Conservation (phyloP, 768 basidiomycete genomes). For the Heimioporus sp. region DNA sequence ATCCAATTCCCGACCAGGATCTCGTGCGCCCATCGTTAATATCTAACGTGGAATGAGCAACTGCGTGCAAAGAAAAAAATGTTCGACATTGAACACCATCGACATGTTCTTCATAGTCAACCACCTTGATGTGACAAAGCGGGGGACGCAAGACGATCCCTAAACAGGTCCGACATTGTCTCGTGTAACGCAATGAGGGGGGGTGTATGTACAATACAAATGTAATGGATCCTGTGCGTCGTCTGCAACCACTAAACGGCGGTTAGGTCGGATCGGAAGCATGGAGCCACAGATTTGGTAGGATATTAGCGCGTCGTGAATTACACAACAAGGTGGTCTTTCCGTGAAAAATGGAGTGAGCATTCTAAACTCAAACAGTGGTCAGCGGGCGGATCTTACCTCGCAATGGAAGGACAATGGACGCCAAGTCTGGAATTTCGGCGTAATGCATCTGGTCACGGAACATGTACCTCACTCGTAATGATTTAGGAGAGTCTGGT, state of each 20-base stretch:
- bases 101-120: constrained; percentile 26
- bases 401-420: constrained; percentile 72
- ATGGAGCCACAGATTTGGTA: constrained; percentile 1
- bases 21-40: constrained; percentile 17
- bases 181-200: constrained; percentile 22
- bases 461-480: constrained; percentile 78
- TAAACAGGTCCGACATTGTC: constrained; percentile 2
- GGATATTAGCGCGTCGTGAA: background rate
- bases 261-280: constrained; percentile 8
- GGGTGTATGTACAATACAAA: constrained; percentile 24
- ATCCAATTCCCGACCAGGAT: constrained; percentile 25
- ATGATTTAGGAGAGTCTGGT: constrained; percentile 64
- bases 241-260: background rate
- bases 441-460: constrained; percentile 69
- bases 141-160: constrained; percentile 8
- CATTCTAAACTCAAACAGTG: background rate
- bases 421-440: constrained; percentile 68
- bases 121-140: constrained; percentile 9
- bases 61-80: constrained; percentile 7
- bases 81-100: constrained; percentile 7
- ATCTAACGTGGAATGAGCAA: constrained; percentile 1
- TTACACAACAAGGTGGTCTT: constrained; percentile 31
- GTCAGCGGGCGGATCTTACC: constrained; percentile 44
- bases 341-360: constrained; percentile 10
- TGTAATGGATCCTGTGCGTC: constrained; percentile 21